phyloP scores from a whole-genome alignment of 768 basidiomycete species.

The Nidularia pulvinata region DNA sequence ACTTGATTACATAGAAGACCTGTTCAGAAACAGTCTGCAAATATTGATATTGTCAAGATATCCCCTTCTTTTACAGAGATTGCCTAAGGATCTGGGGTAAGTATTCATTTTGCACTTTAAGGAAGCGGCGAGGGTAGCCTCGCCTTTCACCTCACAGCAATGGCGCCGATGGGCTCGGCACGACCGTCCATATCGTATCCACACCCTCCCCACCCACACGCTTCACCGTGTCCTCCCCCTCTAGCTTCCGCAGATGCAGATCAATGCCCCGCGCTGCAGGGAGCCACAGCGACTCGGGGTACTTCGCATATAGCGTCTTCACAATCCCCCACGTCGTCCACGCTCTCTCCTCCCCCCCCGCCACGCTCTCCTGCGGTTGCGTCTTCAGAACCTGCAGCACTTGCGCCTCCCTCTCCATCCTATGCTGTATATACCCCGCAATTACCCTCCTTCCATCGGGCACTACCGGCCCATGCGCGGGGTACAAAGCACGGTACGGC shows the following conservation, averaged over 20 bases:
- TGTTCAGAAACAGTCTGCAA: too few species aligned
- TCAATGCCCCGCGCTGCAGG: slow-evolving; percentile 71
- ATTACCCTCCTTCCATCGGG: slow-evolving; percentile 61
- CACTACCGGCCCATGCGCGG: slow-evolving; percentile 87
- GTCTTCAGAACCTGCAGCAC: slow-evolving; percentile 54
- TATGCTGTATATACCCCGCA: slow-evolving; percentile 74
- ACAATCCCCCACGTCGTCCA: slow-evolving; percentile 75
- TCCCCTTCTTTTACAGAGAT: too few species aligned
- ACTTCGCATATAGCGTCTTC: slow-evolving; percentile 63
- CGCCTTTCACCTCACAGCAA: background rate
- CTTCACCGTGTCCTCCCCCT: slow-evolving; percentile 58
- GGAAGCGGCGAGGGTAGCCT: too few species aligned
- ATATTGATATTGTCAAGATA: too few species aligned
- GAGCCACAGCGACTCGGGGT: slow-evolving; percentile 70
- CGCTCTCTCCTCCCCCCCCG: slow-evolving; percentile 3
- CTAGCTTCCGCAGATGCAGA: slow-evolving; percentile 75
- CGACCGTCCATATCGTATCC: slow-evolving; percentile 45
- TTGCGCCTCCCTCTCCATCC: slow-evolving; percentile 80
- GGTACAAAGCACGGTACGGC: slow-evolving; percentile 62
- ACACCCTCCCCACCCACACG: slow-evolving; percentile 50
- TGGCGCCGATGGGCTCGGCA: slow-evolving; percentile 6
- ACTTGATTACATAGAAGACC: too few species aligned
- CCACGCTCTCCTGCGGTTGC: slow-evolving; percentile 19
- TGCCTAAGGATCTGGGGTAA: too few species aligned
- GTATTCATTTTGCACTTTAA: too few species aligned